phyloP scores from a whole-genome alignment of 176 grass and related monocot genomes.

The Aegilops tauschii region DNA sequence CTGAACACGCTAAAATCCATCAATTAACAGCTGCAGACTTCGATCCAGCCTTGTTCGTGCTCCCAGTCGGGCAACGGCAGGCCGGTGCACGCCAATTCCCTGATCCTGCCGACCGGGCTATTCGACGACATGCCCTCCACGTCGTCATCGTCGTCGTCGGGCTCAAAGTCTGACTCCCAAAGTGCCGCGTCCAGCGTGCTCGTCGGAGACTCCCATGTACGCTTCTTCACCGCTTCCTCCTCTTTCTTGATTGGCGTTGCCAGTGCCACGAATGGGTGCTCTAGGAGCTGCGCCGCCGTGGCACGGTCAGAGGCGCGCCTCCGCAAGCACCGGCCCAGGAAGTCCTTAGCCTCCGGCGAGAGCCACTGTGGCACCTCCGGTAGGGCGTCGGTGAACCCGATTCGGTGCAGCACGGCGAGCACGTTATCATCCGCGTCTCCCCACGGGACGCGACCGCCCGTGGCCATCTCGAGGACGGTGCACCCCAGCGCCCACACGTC shows the following conservation, averaged over 20 bases:
- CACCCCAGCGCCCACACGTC: slow-evolving; percentile 61
- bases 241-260: background rate
- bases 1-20: background rate
- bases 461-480: slow-evolving; percentile 50
- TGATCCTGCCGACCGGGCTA: background rate
- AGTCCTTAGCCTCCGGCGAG: slow-evolving; percentile 44
- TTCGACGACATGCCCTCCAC: background rate
- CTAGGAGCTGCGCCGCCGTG: slow-evolving; percentile 32
- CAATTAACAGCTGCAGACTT: background rate
- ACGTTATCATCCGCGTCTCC: background rate
- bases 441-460: slow-evolving; percentile 33
- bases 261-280: slow-evolving; percentile 38
- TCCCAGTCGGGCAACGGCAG: background rate
- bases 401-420: slow-evolving; percentile 25
- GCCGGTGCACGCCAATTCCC: background rate
- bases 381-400: slow-evolving; percentile 40
- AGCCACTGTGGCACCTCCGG: slow-evolving; percentile 38
- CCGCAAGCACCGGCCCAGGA: slow-evolving; percentile 44
- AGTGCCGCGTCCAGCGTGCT: slow-evolving; percentile 29
- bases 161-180: slow-evolving; percentile 22
- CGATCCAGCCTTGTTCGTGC: background rate
- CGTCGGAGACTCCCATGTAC: slow-evolving; percentile 42
- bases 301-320: slow-evolving; percentile 13
- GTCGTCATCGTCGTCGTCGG: background rate
- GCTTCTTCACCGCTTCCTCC: background rate